These are phyloP conservation scores for Cryphonectria carpinicola DNA, from an alignment of 2,329 filamentous ascomycete genomes.

Conservation along the genomic window DNA sequence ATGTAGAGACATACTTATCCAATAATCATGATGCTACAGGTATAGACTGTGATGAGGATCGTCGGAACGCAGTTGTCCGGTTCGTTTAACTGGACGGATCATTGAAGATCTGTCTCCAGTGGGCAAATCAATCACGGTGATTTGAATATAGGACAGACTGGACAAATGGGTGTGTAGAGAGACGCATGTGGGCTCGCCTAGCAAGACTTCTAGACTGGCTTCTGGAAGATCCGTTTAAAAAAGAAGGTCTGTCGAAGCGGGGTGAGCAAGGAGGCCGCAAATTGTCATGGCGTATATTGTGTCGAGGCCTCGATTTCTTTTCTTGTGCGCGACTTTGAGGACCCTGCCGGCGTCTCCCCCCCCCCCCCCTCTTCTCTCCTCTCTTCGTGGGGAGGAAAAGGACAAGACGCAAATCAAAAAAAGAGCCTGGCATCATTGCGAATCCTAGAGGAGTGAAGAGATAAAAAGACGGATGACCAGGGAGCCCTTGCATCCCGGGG, in stretches of 20 bases:
- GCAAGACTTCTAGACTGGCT: constrained; percentile 5
- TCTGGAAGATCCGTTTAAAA: background rate
- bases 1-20: background rate
- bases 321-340: background rate
- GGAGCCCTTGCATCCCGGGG: background rate
- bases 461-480: background rate
- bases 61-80: background rate
- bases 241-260: background rate
- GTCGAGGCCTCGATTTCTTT: background rate
- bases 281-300: background rate
- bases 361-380: too few relatives aligned
- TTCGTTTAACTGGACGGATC: background rate
- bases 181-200: background rate
- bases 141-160: background rate
- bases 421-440: background rate
- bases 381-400: background rate
- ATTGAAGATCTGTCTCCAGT: background rate
- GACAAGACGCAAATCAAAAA: background rate
- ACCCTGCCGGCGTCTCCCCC: background rate
- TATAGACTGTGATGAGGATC: background rate
- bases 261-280: background rate
- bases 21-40: background rate
- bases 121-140: background rate
- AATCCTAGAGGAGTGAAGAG: background rate
- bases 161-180: background rate